Evolutionary conservation across 805 yeast genomes (phyloP).

Genomic region (Cyberlindnera veronae): DNA sequence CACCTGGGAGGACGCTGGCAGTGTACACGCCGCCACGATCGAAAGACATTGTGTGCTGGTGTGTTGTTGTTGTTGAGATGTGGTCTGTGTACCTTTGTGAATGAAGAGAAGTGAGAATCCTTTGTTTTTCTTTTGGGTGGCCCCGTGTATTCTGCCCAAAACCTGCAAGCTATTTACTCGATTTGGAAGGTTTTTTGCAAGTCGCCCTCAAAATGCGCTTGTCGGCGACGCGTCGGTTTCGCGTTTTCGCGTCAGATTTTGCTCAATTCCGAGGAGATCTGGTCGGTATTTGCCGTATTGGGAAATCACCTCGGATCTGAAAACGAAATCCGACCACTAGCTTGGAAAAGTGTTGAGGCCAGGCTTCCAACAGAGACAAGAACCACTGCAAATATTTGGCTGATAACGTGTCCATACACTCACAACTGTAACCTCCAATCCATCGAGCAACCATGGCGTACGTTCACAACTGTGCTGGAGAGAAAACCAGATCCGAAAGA

Average conservation of each 20-base stretch:
- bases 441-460: too few relatives aligned
- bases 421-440: too few relatives aligned
- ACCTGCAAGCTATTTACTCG: constrained; percentile 15
- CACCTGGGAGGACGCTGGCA: constrained; percentile 87
- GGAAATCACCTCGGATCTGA: constrained; percentile 1
- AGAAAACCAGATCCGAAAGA: too few relatives aligned
- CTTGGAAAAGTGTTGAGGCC: too few relatives aligned
- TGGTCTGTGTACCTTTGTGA: neutral
- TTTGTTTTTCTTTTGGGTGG: constrained; percentile 5
- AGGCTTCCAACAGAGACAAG: too few relatives aligned
- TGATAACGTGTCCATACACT: too few relatives aligned
- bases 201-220: too few relatives aligned
- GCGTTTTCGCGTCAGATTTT: constrained; percentile 4
- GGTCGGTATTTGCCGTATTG: constrained; percentile 5
- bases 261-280: neutral
- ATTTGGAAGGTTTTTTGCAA: constrained; percentile 9
- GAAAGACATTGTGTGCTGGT: constrained; percentile 20
- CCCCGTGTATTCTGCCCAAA: too few relatives aligned
- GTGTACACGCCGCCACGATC: constrained; percentile 55
- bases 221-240: constrained; percentile 4
- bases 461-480: too few relatives aligned
- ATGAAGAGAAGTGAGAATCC: neutral
- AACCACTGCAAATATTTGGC: too few relatives aligned
- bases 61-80: neutral
- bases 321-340: too few relatives aligned